Conservation (phyloP, 257 asterid species). For the Primulina tabacum region DNA sequence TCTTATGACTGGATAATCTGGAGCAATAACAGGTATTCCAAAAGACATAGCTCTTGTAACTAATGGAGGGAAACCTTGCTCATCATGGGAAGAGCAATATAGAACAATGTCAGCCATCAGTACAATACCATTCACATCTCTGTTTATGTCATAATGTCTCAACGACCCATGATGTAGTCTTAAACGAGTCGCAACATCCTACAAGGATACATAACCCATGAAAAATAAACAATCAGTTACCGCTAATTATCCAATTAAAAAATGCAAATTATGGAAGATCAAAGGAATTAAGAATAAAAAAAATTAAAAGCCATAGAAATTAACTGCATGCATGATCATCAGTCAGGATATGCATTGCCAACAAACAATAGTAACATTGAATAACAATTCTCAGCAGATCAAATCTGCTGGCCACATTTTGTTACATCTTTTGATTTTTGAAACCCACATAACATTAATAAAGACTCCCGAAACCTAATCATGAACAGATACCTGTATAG, state of each 20-base stretch:
- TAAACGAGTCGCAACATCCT: constrained; percentile 78
- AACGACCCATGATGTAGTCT: constrained; percentile 71
- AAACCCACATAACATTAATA: too few species aligned
- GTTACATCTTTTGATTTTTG: background rate
- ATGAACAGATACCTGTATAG: constrained; percentile 57
- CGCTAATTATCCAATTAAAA: constrained; percentile 15
- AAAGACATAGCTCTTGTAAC: constrained; percentile 88
- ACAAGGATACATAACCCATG: constrained; percentile 23
- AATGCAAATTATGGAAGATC: constrained; percentile 3
- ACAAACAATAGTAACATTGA: constrained; percentile 8
- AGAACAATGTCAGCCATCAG: constrained; percentile 90
- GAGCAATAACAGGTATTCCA: constrained; percentile 79
- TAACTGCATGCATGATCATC: constrained; percentile 21
- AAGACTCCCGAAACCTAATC: too few species aligned
- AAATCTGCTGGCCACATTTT: constrained; percentile 9
- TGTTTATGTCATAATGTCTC: constrained; percentile 66
- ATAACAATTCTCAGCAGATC: constrained; percentile 15
- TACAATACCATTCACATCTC: constrained; percentile 67
- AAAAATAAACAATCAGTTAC: constrained; percentile 21
- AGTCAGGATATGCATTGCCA: background rate
- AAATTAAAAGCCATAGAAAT: constrained; percentile 11
- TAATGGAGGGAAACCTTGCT: constrained; percentile 83
- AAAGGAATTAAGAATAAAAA: background rate
- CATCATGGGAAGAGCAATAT: constrained; percentile 86
- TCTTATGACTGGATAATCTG: constrained; percentile 65